phyloP scores from a whole-genome alignment of 2,329 filamentous ascomycete species.

The Aspergillus pseudoviridinutans region DNA sequence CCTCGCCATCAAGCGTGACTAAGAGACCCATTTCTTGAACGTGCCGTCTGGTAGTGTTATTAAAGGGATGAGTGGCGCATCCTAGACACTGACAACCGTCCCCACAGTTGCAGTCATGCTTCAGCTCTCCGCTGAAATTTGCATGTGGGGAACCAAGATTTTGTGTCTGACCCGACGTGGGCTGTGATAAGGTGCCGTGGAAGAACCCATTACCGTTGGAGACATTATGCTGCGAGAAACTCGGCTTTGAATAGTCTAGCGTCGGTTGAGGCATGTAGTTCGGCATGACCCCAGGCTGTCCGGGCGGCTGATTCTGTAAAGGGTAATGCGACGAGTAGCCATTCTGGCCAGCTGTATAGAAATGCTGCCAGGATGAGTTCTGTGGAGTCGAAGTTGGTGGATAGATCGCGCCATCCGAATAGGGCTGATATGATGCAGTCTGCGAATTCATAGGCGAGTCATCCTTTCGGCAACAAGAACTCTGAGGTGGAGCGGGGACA shows the following conservation, averaged over 20 bases:
- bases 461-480: constrained; percentile 29
- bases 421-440: constrained; percentile 3
- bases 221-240: constrained; percentile 10
- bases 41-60: constrained; percentile 42
- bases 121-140: constrained; percentile 16
- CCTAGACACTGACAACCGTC: constrained; percentile 45
- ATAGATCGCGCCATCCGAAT: constrained; percentile 14
- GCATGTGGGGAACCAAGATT: constrained; percentile 5
- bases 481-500: constrained; percentile 7
- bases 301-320: constrained; percentile 8
- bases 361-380: constrained; percentile 20
- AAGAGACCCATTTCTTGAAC: constrained; percentile 45
- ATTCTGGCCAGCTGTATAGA: constrained; percentile 10
- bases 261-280: constrained; percentile 12
- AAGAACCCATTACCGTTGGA: constrained; percentile 15
- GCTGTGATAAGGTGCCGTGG: constrained; percentile 13
- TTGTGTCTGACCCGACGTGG: constrained; percentile 7
- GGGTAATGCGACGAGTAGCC: constrained; percentile 15
- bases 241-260: constrained; percentile 6
- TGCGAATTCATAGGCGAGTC: not conserved
- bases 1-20: constrained; percentile 33
- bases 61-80: constrained; percentile 45
- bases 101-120: constrained; percentile 41
- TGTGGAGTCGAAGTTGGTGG: constrained; percentile 12
- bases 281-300: constrained; percentile 12